phyloP scores from a whole-genome alignment of 805 yeast species.

The Pichia manshurica region DNA sequence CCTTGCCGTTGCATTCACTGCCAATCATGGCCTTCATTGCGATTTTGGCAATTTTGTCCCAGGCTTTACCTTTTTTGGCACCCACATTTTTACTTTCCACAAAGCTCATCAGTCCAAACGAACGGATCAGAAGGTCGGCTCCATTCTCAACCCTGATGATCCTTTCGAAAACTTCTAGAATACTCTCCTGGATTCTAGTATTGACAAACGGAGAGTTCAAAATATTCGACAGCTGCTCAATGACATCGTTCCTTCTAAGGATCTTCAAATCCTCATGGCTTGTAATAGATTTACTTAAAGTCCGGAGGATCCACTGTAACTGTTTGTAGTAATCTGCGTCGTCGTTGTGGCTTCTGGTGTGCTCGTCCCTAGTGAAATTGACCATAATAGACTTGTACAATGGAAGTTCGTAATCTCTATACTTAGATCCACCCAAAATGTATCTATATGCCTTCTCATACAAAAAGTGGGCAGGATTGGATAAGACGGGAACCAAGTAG shows the following conservation, averaged over 20 bases:
- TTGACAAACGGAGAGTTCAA: slow-evolving; percentile 45
- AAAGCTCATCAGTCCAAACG: slow-evolving; percentile 43
- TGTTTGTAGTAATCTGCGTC: slow-evolving; percentile 52
- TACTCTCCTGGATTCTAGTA: slow-evolving; percentile 33
- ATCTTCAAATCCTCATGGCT: slow-evolving; percentile 47
- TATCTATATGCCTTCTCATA: slow-evolving; percentile 68
- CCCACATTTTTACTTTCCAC: slow-evolving; percentile 28
- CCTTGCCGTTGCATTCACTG: slow-evolving; percentile 30
- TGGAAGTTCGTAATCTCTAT: slow-evolving; percentile 41
- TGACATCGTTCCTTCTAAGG: slow-evolving; percentile 46
- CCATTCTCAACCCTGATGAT: slow-evolving; percentile 53
- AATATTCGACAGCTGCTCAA: slow-evolving; percentile 64
- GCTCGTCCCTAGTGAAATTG: slow-evolving; percentile 23
- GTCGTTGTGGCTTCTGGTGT: slow-evolving; percentile 23
- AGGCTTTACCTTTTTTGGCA: background rate
- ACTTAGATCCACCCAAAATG: slow-evolving; percentile 51
- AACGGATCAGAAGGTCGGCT: slow-evolving; percentile 50
- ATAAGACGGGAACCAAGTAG: slow-evolving; percentile 49
- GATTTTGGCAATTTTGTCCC: background rate
- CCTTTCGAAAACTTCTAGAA: slow-evolving; percentile 40
- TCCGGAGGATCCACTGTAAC: slow-evolving; percentile 58
- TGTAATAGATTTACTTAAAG: slow-evolving; percentile 42
- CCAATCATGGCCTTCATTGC: slow-evolving; percentile 38
- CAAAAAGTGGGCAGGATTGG: slow-evolving; percentile 66
- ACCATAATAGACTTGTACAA: slow-evolving; percentile 36